phyloP scores from a whole-genome alignment of 1,284 basidiomycete species.

The Phylloboletellus chloephorus region DNA sequence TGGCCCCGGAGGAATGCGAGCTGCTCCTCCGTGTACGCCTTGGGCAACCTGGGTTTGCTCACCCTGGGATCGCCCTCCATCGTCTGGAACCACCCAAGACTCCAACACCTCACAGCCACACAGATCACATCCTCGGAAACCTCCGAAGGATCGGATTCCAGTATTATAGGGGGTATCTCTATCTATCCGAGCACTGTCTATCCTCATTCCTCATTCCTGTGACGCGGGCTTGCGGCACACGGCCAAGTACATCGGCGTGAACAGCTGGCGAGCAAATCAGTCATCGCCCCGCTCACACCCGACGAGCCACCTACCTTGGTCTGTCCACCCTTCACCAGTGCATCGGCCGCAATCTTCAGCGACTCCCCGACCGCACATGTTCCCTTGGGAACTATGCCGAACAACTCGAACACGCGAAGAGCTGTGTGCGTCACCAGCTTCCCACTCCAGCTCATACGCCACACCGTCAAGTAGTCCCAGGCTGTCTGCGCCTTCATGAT shows the following conservation, averaged over 20 bases:
- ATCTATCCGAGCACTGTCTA: background rate
- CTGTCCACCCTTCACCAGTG: conserved; percentile 82
- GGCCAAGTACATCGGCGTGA: conserved; percentile 78
- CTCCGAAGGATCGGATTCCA: conserved; percentile 29
- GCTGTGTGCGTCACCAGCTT: conserved; percentile 81
- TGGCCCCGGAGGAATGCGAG: conserved; percentile 49
- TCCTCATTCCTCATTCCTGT: conserved; percentile 11
- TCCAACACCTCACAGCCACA: conserved; percentile 16
- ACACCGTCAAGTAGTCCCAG: conserved; percentile 88
- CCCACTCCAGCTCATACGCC: conserved; percentile 88
- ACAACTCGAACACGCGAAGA: conserved; percentile 73
- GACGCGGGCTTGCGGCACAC: conserved; percentile 63
- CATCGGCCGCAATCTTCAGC: conserved; percentile 77
- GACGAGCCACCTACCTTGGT: conserved; percentile 59
- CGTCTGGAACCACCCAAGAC: conserved; percentile 11
- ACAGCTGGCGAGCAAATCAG: conserved; percentile 45
- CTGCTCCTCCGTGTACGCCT: conserved; percentile 47
- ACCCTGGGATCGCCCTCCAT: conserved; percentile 34
- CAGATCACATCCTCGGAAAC: conserved; percentile 19
- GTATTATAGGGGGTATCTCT: conserved; percentile 3
- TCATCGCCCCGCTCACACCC: background rate
- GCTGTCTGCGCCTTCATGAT: conserved; percentile 87
- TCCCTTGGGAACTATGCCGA: conserved; percentile 87
- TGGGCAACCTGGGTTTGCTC: conserved; percentile 52
- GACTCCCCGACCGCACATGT: conserved; percentile 89